A percentile compares a stretch with the other conserved stretches of the same genome.
Evolutionary conservation across 2,329 filamentous ascomycete species (phyloP).

Genomic region (Colletotrichum phormii): DNA sequence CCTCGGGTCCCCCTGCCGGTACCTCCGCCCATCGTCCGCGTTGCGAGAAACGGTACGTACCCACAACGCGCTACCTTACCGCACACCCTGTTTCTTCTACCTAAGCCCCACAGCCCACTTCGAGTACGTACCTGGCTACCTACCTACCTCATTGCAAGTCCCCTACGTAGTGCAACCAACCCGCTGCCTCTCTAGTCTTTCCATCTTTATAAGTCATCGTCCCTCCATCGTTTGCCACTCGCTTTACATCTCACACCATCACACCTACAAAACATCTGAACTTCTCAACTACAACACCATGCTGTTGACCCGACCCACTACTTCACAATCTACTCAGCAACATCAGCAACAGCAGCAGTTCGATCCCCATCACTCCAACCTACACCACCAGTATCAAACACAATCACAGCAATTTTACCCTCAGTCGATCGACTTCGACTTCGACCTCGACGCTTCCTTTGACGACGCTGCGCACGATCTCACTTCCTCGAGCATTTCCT

Average conservation of each 20-base stretch:
- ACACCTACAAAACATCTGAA: conserved; percentile 12
- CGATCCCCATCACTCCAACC: not conserved
- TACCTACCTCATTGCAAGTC: conserved; percentile 31
- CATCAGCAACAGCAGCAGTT: conserved; percentile 24
- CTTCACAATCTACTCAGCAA: conserved; percentile 26
- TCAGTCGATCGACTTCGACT: conserved; percentile 23
- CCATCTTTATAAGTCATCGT: conserved; percentile 29
- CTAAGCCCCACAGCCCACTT: conserved; percentile 11
- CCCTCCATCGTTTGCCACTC: conserved; percentile 34
- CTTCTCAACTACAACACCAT: conserved; percentile 25
- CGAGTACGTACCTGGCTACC: conserved; percentile 8
- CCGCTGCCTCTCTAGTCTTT: conserved; percentile 10
- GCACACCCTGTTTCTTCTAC: not conserved
- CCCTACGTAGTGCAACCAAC: conserved; percentile 20
- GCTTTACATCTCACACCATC: not conserved
- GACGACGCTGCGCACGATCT: conserved; percentile 14
- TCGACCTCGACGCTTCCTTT: conserved; percentile 17
- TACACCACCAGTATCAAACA: conserved; percentile 1
- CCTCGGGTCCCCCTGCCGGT: conserved; percentile 28
- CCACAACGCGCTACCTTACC: not conserved
- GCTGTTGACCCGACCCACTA: conserved; percentile 32
- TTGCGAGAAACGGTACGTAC: conserved; percentile 22
- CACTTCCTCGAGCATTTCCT: conserved; percentile 17
- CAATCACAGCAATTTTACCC: conserved; percentile 9
- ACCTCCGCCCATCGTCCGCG: conserved; percentile 24